Percentiles rank a stretch among this genome's conserved stretches.
Evolutionary conservation across 2,329 filamentous ascomycete genomes (phyloP).

Genomic region (Annulohypoxylon truncatum): DNA sequence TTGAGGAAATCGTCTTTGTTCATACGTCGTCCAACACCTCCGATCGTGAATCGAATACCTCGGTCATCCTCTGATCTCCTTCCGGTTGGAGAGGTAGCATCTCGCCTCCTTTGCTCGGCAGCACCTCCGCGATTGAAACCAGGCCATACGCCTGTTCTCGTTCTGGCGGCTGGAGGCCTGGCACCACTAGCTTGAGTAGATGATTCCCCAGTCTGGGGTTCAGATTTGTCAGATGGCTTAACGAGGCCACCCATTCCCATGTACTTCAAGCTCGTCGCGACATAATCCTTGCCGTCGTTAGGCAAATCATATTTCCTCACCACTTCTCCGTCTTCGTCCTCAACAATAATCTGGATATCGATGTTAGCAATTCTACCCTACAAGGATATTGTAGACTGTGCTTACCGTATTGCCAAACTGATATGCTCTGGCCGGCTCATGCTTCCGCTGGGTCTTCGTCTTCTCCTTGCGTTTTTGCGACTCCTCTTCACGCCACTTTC

Average conservation of each 20-base stretch:
- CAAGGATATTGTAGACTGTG: not conserved
- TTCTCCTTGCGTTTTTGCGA: constrained; percentile 71
- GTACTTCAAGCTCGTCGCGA: constrained; percentile 63
- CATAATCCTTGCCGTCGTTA: constrained; percentile 54
- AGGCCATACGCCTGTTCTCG: constrained; percentile 63
- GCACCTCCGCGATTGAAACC: constrained; percentile 53
- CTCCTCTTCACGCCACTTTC: constrained; percentile 68
- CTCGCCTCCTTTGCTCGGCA: constrained; percentile 56
- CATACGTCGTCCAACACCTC: constrained; percentile 77
- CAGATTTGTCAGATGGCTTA: constrained; percentile 55
- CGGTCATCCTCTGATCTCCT: constrained; percentile 73
- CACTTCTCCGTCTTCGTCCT: constrained; percentile 87
- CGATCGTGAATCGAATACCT: constrained; percentile 80
- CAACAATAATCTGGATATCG: constrained; percentile 77
- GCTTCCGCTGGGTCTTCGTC: constrained; percentile 64
- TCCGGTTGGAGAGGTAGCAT: constrained; percentile 48
- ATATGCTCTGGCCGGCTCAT: constrained; percentile 83
- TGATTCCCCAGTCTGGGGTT: constrained; percentile 45
- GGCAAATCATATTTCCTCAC: constrained; percentile 85
- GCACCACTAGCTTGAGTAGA: constrained; percentile 48
- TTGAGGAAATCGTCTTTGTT: constrained; percentile 83
- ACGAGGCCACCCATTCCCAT: constrained; percentile 63
- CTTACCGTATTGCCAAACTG: constrained; percentile 83
- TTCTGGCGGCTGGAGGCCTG: constrained; percentile 44
- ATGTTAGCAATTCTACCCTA: constrained; percentile 45